Evolutionary conservation across 225 moss, liverwort and hornwort genomes (phyloP).

Genomic region (Takakia lepidozioides): DNA sequence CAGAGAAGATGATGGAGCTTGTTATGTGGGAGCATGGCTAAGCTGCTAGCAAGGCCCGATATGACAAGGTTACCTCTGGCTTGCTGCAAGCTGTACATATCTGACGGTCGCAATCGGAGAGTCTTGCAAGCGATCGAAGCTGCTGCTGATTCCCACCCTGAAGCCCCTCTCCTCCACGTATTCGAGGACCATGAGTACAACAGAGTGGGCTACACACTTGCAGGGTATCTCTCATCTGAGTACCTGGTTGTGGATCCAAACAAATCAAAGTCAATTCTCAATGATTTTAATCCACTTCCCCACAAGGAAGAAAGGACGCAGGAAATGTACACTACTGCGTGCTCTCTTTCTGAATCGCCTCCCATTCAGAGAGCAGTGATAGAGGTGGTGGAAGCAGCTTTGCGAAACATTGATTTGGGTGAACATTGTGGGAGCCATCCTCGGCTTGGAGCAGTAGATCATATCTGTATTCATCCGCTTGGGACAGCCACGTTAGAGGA

Average conservation of each 20-base stretch:
- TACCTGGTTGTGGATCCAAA: no score
- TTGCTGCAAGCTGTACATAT: constrained; percentile 88
- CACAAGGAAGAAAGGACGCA: no score
- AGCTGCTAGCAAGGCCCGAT: no score
- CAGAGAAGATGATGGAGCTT: no score
- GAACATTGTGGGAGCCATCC: constrained; percentile 85
- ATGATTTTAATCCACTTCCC: background rate
- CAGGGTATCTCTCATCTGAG: no score
- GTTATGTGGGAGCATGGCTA: no score
- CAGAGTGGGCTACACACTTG: constrained; percentile 81
- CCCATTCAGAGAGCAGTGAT: constrained; percentile 47
- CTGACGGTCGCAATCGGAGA: constrained; percentile 53
- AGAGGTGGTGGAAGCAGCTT: constrained; percentile 59
- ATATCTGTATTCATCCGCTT: constrained; percentile 77
- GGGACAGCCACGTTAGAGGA: constrained; percentile 49
- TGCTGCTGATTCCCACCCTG: constrained; percentile 41
- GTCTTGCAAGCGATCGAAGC: constrained; percentile 57
- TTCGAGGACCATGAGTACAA: constrained; percentile 85
- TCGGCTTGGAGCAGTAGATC: constrained; percentile 85
- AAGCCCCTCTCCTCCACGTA: constrained; percentile 66
- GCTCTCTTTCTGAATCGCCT: background rate
- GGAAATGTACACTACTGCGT: no score
- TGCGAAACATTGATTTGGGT: constrained; percentile 54
- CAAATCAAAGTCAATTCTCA: no score
- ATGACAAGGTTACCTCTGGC: constrained; percentile 60